Conservation (phyloP, 495 filamentous ascomycete genomes). For the Glutinoglossum americanum region DNA sequence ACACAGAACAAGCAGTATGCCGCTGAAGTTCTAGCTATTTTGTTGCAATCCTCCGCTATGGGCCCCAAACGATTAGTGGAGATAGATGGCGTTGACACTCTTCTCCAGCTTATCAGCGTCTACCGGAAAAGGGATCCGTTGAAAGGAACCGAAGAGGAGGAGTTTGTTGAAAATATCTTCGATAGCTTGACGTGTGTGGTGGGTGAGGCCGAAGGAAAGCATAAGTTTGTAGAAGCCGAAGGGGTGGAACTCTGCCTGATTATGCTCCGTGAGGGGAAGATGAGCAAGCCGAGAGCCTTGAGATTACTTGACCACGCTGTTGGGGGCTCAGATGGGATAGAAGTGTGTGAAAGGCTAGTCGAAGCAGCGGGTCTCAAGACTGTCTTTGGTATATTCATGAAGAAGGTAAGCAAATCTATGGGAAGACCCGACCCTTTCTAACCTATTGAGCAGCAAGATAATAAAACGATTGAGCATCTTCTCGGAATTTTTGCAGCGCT, state of each 20-base stretch:
- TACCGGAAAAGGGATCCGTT: conserved; percentile 78
- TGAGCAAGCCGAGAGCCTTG: conserved; percentile 55
- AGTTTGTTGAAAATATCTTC: conserved; percentile 86
- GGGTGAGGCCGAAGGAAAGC: conserved; percentile 53
- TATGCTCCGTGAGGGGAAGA: conserved; percentile 68
- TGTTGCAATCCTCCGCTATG: conserved; percentile 44
- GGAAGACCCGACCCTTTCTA: not conserved
- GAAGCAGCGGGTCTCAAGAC: conserved; percentile 73
- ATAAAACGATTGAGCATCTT: conserved; percentile 55
- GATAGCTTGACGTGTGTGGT: conserved; percentile 61
- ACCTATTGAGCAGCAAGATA: conserved; percentile 28
- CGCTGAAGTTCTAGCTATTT: conserved; percentile 75
- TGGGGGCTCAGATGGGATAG: conserved; percentile 27
- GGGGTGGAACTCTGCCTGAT: conserved; percentile 79
- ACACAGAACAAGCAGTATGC: conserved; percentile 91
- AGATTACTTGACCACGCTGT: conserved; percentile 70
- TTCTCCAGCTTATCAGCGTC: conserved; percentile 67
- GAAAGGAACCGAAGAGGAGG: conserved; percentile 77
- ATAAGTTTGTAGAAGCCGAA: conserved; percentile 71
- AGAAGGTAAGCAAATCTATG: conserved; percentile 28
- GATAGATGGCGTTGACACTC: conserved; percentile 51
- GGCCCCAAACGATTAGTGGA: conserved; percentile 42
- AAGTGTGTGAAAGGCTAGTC: conserved; percentile 54
- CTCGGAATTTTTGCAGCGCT: conserved; percentile 76
- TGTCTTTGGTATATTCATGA: conserved; percentile 76